Base-by-base conservation (phyloP, 2,329 filamentous ascomycete species). In the Neurospora sp. region DNA sequence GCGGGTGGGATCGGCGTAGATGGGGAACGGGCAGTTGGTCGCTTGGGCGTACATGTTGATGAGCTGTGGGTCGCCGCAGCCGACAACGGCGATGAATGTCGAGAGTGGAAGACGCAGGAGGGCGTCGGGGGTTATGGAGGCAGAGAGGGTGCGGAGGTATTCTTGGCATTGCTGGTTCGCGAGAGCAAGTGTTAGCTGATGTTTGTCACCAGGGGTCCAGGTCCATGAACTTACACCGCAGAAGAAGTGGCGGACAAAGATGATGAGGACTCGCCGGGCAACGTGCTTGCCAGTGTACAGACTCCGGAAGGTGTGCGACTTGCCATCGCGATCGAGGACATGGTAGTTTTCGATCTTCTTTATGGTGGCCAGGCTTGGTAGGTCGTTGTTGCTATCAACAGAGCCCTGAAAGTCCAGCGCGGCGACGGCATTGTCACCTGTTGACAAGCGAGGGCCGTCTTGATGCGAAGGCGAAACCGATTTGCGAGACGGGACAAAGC, bases 241-340 rank as follows among this genome's bases (percentile, higher is more conserved):
- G 83, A 92, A 93, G 80, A 93, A 94, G 80, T 93, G 91, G 65
- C 91, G 86, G 70, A 94, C 84, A 77, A 94, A 93, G 74, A 93
- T 87, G 57, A 93, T 80, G 39, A 94, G 82, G 37, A 92, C 87
- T 2, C 88, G 82, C 19, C 84, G 81, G 12, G 85, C 82, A 2
- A 83, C 82, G 69, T 86, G 85, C 66, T 78, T 82, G 4, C 87
- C 86, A 40, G 82, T 83, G 77, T 89, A 90, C 37, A 92, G 80
- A 74, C 85, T 88, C 78, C 86, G 86, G 79, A 92, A 92, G 0
- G 85, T 81, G 62, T 84, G 84, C 15, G 84, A 79, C 69, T 86
- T 87, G 69, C 89, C 88, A 70, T 89, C 78, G 43, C 82, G 82
- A 78, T 91, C 89, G 62, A 91, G 83, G 15, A 93, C 83, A 0